Base-by-base conservation (phyloP, 2,329 filamentous ascomycete species). In the Sphaerulina musiva region DNA sequence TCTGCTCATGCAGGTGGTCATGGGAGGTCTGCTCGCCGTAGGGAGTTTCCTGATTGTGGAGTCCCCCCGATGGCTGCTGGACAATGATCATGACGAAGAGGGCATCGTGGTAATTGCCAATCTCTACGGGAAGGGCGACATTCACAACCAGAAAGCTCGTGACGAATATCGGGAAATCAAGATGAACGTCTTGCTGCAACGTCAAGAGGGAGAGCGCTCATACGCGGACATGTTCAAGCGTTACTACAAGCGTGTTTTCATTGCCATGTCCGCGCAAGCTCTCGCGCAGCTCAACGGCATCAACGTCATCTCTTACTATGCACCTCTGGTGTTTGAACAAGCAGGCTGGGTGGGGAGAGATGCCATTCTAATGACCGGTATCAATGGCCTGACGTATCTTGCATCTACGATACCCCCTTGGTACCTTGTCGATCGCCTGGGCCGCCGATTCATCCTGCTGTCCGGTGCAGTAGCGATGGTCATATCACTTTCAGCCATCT, bases 241-340 rank as follows among this genome's bases (percentile, higher is more conserved):
- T 59, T 97, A 97, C 76, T 82, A 80, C 68, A 93, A 87, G 66
- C 89, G 93, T 50, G 92, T 97, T 61, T 89, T 97, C 68, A 97
- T 97, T 69, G 93, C 93, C 73, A 97, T 97, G 93, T 97, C 92
- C 34, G 93, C 93, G 3, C 93, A 97, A 72, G 90, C 85, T 5
- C 82, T 98, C 61, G 93, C 93, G 29, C 93, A 98, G 73, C 82
- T 98, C 51, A 97, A 97, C 74, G 93, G 93, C 61, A 98, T 98
- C 76, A 98, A 98, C 73, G 93, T 98, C 69, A 98, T 98, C 60
- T 97, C 92, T 1, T 98, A 97, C 78, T 98, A 98, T 69, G 93
- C 93, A 1, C 93, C 93, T 0, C 83, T 95, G 53, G 92, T 97
- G 12, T 97, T 98, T 66, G 91, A 96, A 73, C 91, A 91, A 56